These are phyloP conservation scores for Colletotrichum scovillei DNA, from an alignment of 2,329 filamentous ascomycete genomes.

Conservation along the genomic window DNA sequence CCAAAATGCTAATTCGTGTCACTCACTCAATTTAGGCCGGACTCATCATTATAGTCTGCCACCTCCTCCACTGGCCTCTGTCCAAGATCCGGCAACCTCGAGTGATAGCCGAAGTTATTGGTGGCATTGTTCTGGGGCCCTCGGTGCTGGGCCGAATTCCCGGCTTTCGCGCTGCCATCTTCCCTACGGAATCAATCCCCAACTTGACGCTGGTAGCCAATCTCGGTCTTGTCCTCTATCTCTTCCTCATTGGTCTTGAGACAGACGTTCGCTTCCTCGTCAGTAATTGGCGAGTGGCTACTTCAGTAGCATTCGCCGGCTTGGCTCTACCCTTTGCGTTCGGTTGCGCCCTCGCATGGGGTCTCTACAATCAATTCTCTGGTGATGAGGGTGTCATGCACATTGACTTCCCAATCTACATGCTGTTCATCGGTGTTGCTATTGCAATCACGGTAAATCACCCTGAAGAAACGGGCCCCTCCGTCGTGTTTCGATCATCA, in stretches of 20 bases:
- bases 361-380: constrained; percentile 80
- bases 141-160: constrained; percentile 90
- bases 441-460: constrained; percentile 80
- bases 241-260: constrained; percentile 90
- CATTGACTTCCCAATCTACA: constrained; percentile 66
- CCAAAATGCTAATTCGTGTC: not conserved
- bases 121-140: constrained; percentile 86
- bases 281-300: constrained; percentile 83
- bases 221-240: constrained; percentile 83
- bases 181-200: constrained; percentile 79
- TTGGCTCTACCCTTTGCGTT: constrained; percentile 87
- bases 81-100: constrained; percentile 82
- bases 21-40: constrained; percentile 42
- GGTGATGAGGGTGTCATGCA: constrained; percentile 50
- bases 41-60: constrained; percentile 62
- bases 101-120: constrained; percentile 87
- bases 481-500: too few species aligned
- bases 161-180: constrained; percentile 80
- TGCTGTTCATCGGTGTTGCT: constrained; percentile 87
- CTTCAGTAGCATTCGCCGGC: constrained; percentile 81
- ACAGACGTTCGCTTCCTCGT: constrained; percentile 83
- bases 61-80: constrained; percentile 77
- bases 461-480: too few species aligned
- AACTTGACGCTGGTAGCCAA: constrained; percentile 83
- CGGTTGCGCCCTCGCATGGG: constrained; percentile 83